Evolutionary conservation across 1,139 yeast species (phyloP).

Genomic region (Kurtzmaniella quercitrusa): DNA sequence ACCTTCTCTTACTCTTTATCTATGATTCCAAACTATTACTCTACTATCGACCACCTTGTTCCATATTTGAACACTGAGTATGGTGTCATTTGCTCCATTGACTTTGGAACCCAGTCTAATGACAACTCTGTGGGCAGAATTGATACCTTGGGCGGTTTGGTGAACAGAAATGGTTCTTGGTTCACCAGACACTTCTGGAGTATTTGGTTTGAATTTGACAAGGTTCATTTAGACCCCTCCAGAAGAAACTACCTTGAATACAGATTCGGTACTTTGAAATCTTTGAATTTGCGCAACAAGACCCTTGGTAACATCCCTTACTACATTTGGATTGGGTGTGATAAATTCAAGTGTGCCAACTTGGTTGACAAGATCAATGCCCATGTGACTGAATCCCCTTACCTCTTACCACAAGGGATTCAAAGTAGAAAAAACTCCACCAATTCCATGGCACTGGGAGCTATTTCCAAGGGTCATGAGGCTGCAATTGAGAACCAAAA

Average conservation of each 20-base stretch:
- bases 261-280: slow-evolving; percentile 73
- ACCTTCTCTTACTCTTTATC: slow-evolving; percentile 78
- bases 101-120: slow-evolving; percentile 71
- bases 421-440: slow-evolving; percentile 3
- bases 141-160: slow-evolving; percentile 70
- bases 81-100: slow-evolving; percentile 68
- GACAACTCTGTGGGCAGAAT: slow-evolving; percentile 67
- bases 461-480: slow-evolving; percentile 65
- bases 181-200: slow-evolving; percentile 77
- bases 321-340: slow-evolving; percentile 80
- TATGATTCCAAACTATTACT: slow-evolving; percentile 80
- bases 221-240: slow-evolving; percentile 72
- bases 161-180: slow-evolving; percentile 73
- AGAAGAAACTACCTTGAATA: slow-evolving; percentile 82
- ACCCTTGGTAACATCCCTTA: slow-evolving; percentile 71
- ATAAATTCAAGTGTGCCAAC: slow-evolving; percentile 57
- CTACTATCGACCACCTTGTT: slow-evolving; percentile 70
- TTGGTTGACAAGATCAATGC: slow-evolving; percentile 64
- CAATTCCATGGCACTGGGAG: slow-evolving; percentile 15
- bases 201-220: slow-evolving; percentile 82
- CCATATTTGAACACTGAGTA: slow-evolving; percentile 46
- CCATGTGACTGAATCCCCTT: slow-evolving; percentile 76
- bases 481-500: slow-evolving; percentile 62
- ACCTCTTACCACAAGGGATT: slow-evolving; percentile 53
- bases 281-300: slow-evolving; percentile 61